Base-by-base conservation (phyloP, 1,284 basidiomycete species). In the Clitocybe nebularis region DNA sequence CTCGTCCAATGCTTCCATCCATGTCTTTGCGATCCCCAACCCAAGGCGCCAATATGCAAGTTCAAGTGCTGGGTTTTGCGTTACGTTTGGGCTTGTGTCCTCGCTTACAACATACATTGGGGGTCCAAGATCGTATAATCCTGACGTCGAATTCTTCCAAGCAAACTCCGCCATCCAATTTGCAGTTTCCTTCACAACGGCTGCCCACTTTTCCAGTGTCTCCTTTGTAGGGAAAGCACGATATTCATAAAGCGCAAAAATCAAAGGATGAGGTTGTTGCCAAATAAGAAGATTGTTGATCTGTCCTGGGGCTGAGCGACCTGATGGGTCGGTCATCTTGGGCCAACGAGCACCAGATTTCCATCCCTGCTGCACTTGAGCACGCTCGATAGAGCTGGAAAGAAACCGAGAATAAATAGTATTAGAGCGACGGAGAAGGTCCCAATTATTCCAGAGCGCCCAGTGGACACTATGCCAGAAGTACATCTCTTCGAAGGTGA, bases 221-320 rank as follows among this genome's bases (percentile, higher is more conserved):
- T 50, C 56, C 13, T 38, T 38, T 1, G 62, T 68, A 0, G 65
- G 63, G 30, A 68, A 70, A 1, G 67, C 66, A 25, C 75, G 72
- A 46, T 75, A 77, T 50, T 78, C 74, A 62, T 79, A 78, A 48
- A 72, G 61, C 0, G 79, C 78, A 52, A 81, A 79, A 3, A 79
- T 59, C 28, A 81, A 61, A 1, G 77, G 76, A 53, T 80, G 78
- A 0, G 72, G 69, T 52, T 80, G 78, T 51, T 80, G 71, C 77
- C 78, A 81, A 47, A 81, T 75, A 23, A 80, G 65, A 5, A 81
- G 66, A 50, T 79, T 75, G 62, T 81, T 81, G 49, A 81, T 80
- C 50, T 79, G 37, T 1, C 78, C 78, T 0, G 77, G 77, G 0
- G 76, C 64, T 4, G 74, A 76, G 11, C 77, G 71, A 1, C 79